Evolutionary conservation across 148 eudicot genomes (phyloP).

Genomic region (Vaccinium darrowii): DNA sequence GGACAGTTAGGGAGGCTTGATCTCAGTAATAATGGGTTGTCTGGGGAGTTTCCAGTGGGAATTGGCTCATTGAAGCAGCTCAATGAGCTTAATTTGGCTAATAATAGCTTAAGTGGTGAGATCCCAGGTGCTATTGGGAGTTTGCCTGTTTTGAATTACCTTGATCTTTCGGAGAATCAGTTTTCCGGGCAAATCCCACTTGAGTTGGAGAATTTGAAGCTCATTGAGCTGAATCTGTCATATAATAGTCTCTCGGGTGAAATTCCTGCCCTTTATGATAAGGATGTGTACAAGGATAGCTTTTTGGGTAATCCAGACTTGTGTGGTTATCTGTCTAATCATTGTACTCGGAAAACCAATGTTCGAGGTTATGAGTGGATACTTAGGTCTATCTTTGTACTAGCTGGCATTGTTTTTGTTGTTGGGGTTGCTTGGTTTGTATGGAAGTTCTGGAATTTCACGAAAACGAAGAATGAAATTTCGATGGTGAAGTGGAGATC

Average conservation of each 20-base stretch:
- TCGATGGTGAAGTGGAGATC: slow-evolving; percentile 45
- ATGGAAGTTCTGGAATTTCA: slow-evolving; percentile 27
- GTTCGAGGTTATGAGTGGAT: slow-evolving; percentile 22
- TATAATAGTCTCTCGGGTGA: slow-evolving; percentile 37
- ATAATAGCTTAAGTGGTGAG: slow-evolving; percentile 38
- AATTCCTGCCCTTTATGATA: slow-evolving; percentile 35
- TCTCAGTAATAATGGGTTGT: slow-evolving; percentile 41
- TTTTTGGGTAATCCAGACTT: slow-evolving; percentile 45
- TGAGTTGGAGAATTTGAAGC: slow-evolving; percentile 40
- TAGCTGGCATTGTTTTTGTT: slow-evolving; percentile 27
- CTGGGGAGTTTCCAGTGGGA: slow-evolving; percentile 31
- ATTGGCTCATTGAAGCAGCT: slow-evolving; percentile 33
- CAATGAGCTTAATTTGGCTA: slow-evolving; percentile 43
- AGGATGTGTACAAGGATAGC: slow-evolving; percentile 32
- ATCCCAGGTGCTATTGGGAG: slow-evolving; percentile 45
- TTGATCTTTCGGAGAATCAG: slow-evolving; percentile 45
- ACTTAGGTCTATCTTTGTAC: slow-evolving; percentile 21
- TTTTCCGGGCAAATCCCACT: slow-evolving; percentile 43
- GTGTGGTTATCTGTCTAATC: slow-evolving; percentile 23
- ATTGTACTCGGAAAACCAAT: slow-evolving; percentile 18
- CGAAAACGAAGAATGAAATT: slow-evolving; percentile 14
- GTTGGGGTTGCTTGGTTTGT: slow-evolving; percentile 30
- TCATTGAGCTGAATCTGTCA: slow-evolving; percentile 44
- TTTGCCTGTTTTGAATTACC: slow-evolving; percentile 44
- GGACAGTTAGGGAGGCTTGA: slow-evolving; percentile 35